These are phyloP conservation scores for Cutaneotrichosporon cyanovorans DNA, from an alignment of 1,284 basidiomycete genomes.

Conservation along the genomic window DNA sequence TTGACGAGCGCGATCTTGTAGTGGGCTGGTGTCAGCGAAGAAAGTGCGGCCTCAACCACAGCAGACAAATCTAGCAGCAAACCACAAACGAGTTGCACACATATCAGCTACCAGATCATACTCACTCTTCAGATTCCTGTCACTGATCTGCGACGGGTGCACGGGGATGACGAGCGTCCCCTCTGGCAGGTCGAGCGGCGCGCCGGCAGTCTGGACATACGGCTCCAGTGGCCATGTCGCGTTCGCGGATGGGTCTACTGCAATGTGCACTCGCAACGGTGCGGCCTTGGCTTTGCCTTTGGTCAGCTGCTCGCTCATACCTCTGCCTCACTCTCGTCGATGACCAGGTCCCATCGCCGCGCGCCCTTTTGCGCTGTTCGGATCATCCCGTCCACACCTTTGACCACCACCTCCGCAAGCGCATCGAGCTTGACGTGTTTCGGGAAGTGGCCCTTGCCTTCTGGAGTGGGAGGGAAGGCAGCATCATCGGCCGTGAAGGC, in stretches of 20 bases:
- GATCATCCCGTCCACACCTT: slow-evolving; percentile 32
- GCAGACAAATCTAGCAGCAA: too few relatives aligned
- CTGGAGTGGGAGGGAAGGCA: slow-evolving; percentile 26
- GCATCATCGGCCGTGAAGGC: slow-evolving; percentile 29
- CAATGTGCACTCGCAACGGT: slow-evolving; percentile 28
- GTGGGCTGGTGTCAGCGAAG: slow-evolving; percentile 17
- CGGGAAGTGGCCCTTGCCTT: slow-evolving; percentile 20
- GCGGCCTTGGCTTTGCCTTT: slow-evolving; percentile 3
- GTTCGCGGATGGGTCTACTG: slow-evolving; percentile 21
- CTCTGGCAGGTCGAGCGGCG: not conserved
- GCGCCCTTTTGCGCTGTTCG: slow-evolving; percentile 13
- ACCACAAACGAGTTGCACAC: too few relatives aligned
- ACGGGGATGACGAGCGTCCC: slow-evolving; percentile 36
- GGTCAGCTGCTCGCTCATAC: slow-evolving; percentile 1
- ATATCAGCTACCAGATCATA: too few relatives aligned
- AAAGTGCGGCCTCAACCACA: too few relatives aligned
- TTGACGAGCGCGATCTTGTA: slow-evolving; percentile 46
- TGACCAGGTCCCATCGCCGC: slow-evolving; percentile 25
- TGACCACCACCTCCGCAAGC: slow-evolving; percentile 21
- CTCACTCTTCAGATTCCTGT: slow-evolving; percentile 28
- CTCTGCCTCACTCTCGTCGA: slow-evolving; percentile 12
- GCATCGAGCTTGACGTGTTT: slow-evolving; percentile 17
- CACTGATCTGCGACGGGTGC: slow-evolving; percentile 24
- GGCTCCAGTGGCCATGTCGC: slow-evolving; percentile 31
- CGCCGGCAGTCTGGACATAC: slow-evolving; percentile 29